A percentile compares a stretch with the other conserved stretches of the same genome.
Evolutionary conservation across 2,329 filamentous ascomycete species (phyloP).

Genomic region (Neofusicoccum kwambonambiense): DNA sequence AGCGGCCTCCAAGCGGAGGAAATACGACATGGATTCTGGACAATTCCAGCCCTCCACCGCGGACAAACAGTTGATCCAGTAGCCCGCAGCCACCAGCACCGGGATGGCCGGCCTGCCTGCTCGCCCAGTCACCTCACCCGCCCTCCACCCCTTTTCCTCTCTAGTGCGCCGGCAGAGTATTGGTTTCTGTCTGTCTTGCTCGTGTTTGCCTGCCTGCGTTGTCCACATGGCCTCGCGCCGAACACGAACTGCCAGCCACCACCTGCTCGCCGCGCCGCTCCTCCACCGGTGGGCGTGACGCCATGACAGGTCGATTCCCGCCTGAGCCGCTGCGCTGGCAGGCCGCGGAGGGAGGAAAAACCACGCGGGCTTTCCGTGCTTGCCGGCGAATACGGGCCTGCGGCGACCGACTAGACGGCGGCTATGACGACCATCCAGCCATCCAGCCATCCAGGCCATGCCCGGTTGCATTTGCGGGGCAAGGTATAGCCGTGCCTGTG

Average conservation of each 20-base stretch:
- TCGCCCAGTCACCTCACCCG: neutral
- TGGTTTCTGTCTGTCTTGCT: neutral
- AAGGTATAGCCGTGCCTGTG: neutral
- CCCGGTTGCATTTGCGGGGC: slow-evolving; percentile 6
- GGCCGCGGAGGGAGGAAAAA: neutral
- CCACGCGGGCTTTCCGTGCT: neutral
- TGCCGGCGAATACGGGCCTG: neutral
- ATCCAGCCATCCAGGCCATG: neutral
- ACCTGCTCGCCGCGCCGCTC: neutral
- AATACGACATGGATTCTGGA: neutral
- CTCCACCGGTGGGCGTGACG: no score
- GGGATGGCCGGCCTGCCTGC: neutral
- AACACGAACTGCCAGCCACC: slow-evolving; percentile 1
- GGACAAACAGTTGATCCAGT: neutral
- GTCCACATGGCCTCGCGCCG: neutral
- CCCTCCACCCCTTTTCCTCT: neutral
- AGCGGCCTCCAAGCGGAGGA: neutral
- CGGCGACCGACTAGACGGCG: neutral
- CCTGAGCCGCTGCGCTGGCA: slow-evolving; percentile 1
- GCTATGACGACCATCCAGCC: neutral
- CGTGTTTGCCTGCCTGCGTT: neutral
- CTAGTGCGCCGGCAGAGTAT: neutral
- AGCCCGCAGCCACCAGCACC: neutral
- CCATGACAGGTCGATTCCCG: neutral
- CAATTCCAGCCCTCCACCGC: neutral